Evolutionary conservation across 2,329 filamentous ascomycete species (phyloP).

Genomic region (Knufia fluminis): DNA sequence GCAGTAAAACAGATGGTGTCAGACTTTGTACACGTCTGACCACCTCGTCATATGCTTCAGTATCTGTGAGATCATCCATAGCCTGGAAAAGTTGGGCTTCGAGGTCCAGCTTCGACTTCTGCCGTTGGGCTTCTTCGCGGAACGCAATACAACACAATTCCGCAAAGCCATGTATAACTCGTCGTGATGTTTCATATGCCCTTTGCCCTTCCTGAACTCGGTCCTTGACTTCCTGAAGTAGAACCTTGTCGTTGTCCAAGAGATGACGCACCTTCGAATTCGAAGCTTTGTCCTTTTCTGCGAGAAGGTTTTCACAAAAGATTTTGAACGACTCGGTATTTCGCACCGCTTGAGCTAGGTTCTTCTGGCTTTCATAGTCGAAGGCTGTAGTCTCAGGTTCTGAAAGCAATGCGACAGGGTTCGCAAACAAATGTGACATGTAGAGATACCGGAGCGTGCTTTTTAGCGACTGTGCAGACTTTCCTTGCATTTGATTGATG

Average conservation of each 20-base stretch:
- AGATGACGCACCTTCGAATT: slow-evolving; percentile 33
- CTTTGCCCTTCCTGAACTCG: background rate
- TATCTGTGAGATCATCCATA: slow-evolving; percentile 2
- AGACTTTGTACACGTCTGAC: background rate
- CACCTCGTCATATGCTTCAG: background rate
- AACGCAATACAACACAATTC: background rate
- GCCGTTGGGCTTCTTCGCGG: background rate
- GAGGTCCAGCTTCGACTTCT: slow-evolving; percentile 4
- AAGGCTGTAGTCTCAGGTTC: slow-evolving; percentile 15
- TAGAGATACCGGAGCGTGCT: slow-evolving; percentile 51
- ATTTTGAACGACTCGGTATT: slow-evolving; percentile 48
- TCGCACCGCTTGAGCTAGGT: slow-evolving; percentile 45
- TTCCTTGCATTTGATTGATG: slow-evolving; percentile 50
- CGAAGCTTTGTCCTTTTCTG: slow-evolving; percentile 25
- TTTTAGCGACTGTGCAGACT: slow-evolving; percentile 47
- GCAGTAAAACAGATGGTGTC: background rate
- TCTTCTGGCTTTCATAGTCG: background rate
- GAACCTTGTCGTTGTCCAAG: slow-evolving; percentile 41
- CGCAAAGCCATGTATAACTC: background rate
- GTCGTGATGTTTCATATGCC: background rate
- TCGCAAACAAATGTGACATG: slow-evolving; percentile 57
- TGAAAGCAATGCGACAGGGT: slow-evolving; percentile 47
- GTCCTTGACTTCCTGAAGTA: slow-evolving; percentile 34
- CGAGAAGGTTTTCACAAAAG: slow-evolving; percentile 31
- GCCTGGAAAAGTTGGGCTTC: background rate